phyloP scores from a whole-genome alignment of 768 basidiomycete species.

The Auriscalpium orientale region DNA sequence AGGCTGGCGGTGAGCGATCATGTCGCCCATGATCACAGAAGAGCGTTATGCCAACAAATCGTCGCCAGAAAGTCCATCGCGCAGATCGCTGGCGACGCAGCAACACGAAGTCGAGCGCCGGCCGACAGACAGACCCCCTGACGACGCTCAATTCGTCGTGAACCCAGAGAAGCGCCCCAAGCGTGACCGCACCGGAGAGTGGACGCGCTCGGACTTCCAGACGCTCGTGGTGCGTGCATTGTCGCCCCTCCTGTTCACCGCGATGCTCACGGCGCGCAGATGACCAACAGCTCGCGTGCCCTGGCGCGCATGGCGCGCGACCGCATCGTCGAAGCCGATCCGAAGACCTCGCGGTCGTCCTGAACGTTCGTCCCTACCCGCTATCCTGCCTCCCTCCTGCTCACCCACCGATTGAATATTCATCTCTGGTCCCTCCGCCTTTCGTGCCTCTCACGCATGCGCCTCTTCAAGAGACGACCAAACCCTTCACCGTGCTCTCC shows the following conservation, averaged over 20 bases:
- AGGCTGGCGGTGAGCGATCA: no score
- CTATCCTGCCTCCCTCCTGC: background rate
- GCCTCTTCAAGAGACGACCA: constrained; percentile 83
- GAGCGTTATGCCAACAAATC: no score
- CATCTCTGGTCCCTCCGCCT: constrained; percentile 84
- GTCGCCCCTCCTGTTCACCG: no score
- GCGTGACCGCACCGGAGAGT: constrained; percentile 70
- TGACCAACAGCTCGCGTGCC: constrained; percentile 84
- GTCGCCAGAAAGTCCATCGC: no score
- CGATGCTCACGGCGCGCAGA: constrained; percentile 34
- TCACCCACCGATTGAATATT: background rate
- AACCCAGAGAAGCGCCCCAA: constrained; percentile 67
- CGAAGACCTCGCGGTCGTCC: constrained; percentile 58
- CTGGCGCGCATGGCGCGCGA: constrained; percentile 79
- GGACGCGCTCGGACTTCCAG: constrained; percentile 65
- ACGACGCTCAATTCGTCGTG: constrained; percentile 74
- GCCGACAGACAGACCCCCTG: constrained; percentile 69
- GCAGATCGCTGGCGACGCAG: no score
- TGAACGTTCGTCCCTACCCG: constrained; percentile 47
- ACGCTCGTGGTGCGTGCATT: constrained; percentile 71
- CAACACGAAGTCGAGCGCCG: no score
- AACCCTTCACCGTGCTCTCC: constrained; percentile 66
- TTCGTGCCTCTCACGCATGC: constrained; percentile 70
- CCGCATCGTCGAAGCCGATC: constrained; percentile 60
- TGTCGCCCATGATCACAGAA: no score